Conservation (phyloP, 2,329 filamentous ascomycete genomes). For the Didymella arachidicola region DNA sequence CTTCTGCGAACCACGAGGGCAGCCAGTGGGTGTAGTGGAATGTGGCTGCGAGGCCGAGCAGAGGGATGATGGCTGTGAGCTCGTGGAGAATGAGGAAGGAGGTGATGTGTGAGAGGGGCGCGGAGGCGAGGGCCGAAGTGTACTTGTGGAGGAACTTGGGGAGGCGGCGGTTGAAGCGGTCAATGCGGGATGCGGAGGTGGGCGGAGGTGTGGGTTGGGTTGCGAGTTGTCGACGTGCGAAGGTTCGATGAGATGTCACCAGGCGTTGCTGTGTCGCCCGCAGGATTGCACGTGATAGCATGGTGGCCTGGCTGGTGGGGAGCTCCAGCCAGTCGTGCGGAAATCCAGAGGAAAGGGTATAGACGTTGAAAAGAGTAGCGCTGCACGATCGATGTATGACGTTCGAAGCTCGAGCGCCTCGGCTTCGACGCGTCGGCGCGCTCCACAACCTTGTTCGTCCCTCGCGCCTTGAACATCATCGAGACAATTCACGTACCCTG, state of each 20-base stretch:
- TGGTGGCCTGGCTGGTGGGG: neutral
- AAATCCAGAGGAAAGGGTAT: neutral
- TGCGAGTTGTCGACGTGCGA: constrained; percentile 28
- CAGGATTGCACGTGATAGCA: constrained; percentile 23
- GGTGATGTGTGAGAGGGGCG: constrained; percentile 81
- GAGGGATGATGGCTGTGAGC: constrained; percentile 82
- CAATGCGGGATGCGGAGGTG: constrained; percentile 42
- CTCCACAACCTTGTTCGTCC: constrained; percentile 9
- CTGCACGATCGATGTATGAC: constrained; percentile 6
- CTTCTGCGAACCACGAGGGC: constrained; percentile 65
- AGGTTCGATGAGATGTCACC: constrained; percentile 7
- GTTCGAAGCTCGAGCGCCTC: constrained; percentile 12
- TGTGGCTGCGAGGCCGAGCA: constrained; percentile 74
- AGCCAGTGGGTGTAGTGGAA: constrained; percentile 85
- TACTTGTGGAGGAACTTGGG: constrained; percentile 74
- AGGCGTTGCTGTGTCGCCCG: constrained; percentile 6
- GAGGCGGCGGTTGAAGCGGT: constrained; percentile 51
- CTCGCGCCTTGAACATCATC: constrained; percentile 26
- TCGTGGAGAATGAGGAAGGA: constrained; percentile 93
- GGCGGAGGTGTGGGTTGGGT: constrained; percentile 26
- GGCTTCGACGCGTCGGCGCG: constrained; percentile 21
- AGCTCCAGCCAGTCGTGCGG: neutral
- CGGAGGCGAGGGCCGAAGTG: constrained; percentile 72
- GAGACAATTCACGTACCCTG: constrained; percentile 3
- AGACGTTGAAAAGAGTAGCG: neutral